phyloP scores from a whole-genome alignment of 2,329 filamentous ascomycete species.

The Botrytis paeoniae region DNA sequence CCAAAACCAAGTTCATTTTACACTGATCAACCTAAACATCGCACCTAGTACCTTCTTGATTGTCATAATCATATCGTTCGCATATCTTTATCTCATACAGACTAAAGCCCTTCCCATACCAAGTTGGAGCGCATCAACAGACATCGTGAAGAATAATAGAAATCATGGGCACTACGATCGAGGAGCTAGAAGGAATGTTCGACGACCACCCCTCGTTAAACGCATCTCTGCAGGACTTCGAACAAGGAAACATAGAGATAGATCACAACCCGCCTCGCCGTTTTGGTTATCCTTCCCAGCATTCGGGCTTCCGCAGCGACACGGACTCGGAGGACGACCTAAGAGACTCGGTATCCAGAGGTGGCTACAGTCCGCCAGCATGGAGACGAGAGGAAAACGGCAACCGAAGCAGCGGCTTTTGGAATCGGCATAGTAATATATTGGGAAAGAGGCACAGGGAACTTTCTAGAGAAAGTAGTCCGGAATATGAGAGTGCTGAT shows the following conservation, averaged over 20 bases:
- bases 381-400: slow-evolving; percentile 51
- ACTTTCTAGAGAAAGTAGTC: slow-evolving; percentile 55
- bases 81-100: slow-evolving; percentile 36
- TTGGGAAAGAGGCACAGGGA: slow-evolving; percentile 49
- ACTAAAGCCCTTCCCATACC: slow-evolving; percentile 29
- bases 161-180: slow-evolving; percentile 40
- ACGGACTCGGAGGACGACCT: slow-evolving; percentile 38
- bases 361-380: slow-evolving; percentile 64
- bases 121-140: slow-evolving; percentile 9
- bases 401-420: slow-evolving; percentile 45
- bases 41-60: slow-evolving; percentile 34
- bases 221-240: slow-evolving; percentile 61
- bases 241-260: slow-evolving; percentile 46
- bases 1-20: slow-evolving; percentile 37
- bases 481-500: slow-evolving; percentile 56
- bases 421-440: slow-evolving; percentile 49
- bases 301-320: slow-evolving; percentile 60
- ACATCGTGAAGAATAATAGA: slow-evolving; percentile 14
- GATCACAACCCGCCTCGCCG: slow-evolving; percentile 40
- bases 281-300: slow-evolving; percentile 54
- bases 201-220: slow-evolving; percentile 58
- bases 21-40: slow-evolving; percentile 36
- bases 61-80: slow-evolving; percentile 31
- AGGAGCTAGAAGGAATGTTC: slow-evolving; percentile 48
- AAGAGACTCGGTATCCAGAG: slow-evolving; percentile 45